A percentile compares a stretch with the other conserved stretches of the same genome.
phyloP scores from a whole-genome alignment of 2,329 filamentous ascomycete species.

The Colletotrichum tabaci region DNA sequence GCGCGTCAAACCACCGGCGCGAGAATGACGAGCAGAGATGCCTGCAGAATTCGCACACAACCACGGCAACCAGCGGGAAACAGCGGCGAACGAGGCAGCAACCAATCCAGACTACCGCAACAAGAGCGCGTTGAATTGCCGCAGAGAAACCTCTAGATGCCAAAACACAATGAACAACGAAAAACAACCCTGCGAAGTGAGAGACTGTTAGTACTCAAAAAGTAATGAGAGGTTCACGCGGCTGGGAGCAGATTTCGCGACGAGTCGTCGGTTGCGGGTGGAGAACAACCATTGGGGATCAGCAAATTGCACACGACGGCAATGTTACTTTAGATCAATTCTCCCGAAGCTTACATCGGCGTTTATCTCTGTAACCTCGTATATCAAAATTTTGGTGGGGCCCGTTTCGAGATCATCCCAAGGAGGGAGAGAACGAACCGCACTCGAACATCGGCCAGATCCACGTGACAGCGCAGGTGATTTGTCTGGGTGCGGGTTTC shows the following conservation, averaged over 20 bases:
- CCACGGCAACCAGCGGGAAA: background rate
- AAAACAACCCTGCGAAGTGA: background rate
- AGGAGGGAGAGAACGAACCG: slow-evolving; percentile 30
- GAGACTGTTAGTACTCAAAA: background rate
- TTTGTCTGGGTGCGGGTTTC: slow-evolving; percentile 1
- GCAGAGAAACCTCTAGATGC: background rate
- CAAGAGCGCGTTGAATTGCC: background rate
- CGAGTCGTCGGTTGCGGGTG: slow-evolving; percentile 21
- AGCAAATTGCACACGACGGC: slow-evolving; percentile 27
- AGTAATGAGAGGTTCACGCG: background rate
- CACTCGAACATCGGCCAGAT: slow-evolving; percentile 18
- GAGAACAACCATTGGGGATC: slow-evolving; percentile 31
- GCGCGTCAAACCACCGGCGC: background rate
- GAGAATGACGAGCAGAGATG: background rate
- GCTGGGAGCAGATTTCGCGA: slow-evolving; percentile 6
- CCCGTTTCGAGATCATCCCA: slow-evolving; percentile 41
- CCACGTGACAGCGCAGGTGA: slow-evolving; percentile 37
- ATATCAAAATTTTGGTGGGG: slow-evolving; percentile 38
- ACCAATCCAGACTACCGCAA: background rate
- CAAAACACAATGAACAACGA: too few species aligned
- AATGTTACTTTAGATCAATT: slow-evolving; percentile 33
- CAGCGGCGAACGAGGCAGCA: background rate
- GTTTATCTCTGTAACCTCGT: slow-evolving; percentile 40
- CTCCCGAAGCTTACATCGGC: slow-evolving; percentile 40
- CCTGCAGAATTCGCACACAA: background rate